phyloP scores from a whole-genome alignment of 257 asterid genomes.

The Orobanche coerulescens region DNA sequence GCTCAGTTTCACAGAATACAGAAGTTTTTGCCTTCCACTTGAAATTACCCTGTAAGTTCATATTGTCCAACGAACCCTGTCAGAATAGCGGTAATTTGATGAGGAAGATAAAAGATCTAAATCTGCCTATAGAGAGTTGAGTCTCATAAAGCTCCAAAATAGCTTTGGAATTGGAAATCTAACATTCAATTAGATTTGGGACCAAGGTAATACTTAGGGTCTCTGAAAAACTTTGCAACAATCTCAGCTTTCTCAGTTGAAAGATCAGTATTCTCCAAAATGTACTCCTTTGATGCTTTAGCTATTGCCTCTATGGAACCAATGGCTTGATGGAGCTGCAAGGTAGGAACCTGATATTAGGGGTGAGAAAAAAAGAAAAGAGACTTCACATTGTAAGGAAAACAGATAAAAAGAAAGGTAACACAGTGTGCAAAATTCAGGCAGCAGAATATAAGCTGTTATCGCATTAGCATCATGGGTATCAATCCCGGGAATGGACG shows the following conservation, averaged over 20 bases:
- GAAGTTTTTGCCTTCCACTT: too few relatives aligned
- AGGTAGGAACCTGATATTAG: slow-evolving; percentile 7
- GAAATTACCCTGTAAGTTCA: too few relatives aligned
- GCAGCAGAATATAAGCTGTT: slow-evolving; percentile 17
- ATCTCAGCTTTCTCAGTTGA: slow-evolving; percentile 81
- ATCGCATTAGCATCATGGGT: slow-evolving; percentile 81
- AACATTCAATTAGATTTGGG: slow-evolving; percentile 49
- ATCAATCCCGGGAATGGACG: slow-evolving; percentile 86
- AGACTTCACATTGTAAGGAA: background rate
- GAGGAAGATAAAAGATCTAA: too few relatives aligned
- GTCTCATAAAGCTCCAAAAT: background rate
- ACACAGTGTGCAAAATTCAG: background rate
- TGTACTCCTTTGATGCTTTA: slow-evolving; percentile 70
- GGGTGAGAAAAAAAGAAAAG: background rate
- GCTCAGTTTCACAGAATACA: too few relatives aligned
- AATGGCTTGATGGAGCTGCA: slow-evolving; percentile 82
- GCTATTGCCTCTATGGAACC: slow-evolving; percentile 96
- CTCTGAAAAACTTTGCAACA: slow-evolving; percentile 71
- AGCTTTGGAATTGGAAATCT: background rate
- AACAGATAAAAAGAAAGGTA: background rate
- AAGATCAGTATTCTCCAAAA: slow-evolving; percentile 78
- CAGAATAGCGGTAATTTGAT: too few relatives aligned
- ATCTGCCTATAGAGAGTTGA: background rate
- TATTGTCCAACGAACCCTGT: too few relatives aligned
- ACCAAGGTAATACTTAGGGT: slow-evolving; percentile 66